phyloP scores from a whole-genome alignment of 352 stramenopile species.

The Blastocystis hominis region DNA sequence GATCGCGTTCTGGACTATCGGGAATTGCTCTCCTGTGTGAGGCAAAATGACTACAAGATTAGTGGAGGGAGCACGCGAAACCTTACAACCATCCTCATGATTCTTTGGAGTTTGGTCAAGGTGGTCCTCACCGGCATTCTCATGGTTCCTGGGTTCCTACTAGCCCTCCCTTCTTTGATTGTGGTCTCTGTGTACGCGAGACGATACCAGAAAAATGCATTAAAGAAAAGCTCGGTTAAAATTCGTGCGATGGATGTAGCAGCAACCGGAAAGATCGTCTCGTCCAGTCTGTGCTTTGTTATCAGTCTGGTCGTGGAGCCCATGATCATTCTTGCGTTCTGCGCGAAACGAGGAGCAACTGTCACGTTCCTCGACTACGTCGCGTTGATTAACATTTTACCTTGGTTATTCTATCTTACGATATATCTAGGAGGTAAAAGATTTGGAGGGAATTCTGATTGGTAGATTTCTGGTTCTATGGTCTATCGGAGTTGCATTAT shows the following conservation, averaged over 20 bases:
- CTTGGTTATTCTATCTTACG: slow-evolving; percentile 46
- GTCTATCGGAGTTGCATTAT: not conserved
- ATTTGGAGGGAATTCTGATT: not conserved
- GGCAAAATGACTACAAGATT: slow-evolving; percentile 45
- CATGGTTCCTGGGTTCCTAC: not conserved
- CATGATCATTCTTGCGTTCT: not conserved
- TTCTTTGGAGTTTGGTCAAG: slow-evolving; percentile 1
- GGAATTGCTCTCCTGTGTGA: not conserved
- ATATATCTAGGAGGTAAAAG: not conserved
- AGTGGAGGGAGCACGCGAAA: not conserved
- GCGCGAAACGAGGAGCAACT: not conserved
- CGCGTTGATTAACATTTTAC: not conserved
- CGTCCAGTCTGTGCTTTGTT: slow-evolving; percentile 24
- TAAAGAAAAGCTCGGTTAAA: slow-evolving; percentile 36
- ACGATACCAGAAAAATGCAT: slow-evolving; percentile 22
- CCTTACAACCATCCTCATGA: not conserved
- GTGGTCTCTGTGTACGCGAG: slow-evolving; percentile 30
- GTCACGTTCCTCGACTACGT: slow-evolving; percentile 46
- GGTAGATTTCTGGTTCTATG: not conserved
- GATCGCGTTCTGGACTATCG: not conserved
- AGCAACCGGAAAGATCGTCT: slow-evolving; percentile 39
- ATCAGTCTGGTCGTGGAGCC: slow-evolving; percentile 39
- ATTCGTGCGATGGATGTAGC: slow-evolving; percentile 49
- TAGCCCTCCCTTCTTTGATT: slow-evolving; percentile 1
- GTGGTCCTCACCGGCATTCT: not conserved